These are phyloP conservation scores for Periglandula ipomoeae DNA, from an alignment of 2,329 filamentous ascomycete species.

Conservation along the genomic window DNA sequence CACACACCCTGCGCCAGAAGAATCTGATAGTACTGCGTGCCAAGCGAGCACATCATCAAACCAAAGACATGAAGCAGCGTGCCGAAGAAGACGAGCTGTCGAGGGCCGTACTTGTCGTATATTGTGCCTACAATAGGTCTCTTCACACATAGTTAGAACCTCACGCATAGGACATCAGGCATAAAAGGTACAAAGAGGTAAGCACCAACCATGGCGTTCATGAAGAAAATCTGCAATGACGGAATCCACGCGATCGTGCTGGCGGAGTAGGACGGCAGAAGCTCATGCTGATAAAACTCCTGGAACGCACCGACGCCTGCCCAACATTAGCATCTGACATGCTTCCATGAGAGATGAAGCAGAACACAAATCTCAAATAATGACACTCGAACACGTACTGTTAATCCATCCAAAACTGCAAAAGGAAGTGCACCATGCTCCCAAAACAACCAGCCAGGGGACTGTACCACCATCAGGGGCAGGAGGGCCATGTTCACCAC, in stretches of 20 bases:
- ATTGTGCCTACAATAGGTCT: slow-evolving; percentile 50
- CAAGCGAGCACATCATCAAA: slow-evolving; percentile 48
- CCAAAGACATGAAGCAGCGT: slow-evolving; percentile 45
- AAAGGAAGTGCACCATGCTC: slow-evolving; percentile 22
- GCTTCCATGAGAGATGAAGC: background rate
- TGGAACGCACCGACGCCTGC: slow-evolving; percentile 38
- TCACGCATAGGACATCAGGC: too few relatives aligned
- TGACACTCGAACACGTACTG: slow-evolving; percentile 9
- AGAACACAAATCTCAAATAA: background rate
- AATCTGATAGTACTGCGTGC: slow-evolving; percentile 25
- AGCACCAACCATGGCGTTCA: slow-evolving; percentile 28
- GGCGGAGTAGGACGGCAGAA: slow-evolving; percentile 33
- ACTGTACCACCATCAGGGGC: slow-evolving; percentile 15
- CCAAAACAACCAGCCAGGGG: slow-evolving; percentile 22
- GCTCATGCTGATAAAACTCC: slow-evolving; percentile 37
- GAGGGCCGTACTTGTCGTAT: slow-evolving; percentile 52
- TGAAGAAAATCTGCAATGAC: slow-evolving; percentile 41
- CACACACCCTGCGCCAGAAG: slow-evolving; percentile 24
- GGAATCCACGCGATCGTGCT: slow-evolving; percentile 47
- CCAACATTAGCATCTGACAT: background rate
- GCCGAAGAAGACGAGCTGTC: slow-evolving; percentile 38
- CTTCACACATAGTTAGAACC: too few relatives aligned
- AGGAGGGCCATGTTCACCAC: background rate
- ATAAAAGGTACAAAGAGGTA: background rate
- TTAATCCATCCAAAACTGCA: slow-evolving; percentile 23